Conservation (phyloP, 2,329 filamentous ascomycete genomes). For the Sporothrix inflata region DNA sequence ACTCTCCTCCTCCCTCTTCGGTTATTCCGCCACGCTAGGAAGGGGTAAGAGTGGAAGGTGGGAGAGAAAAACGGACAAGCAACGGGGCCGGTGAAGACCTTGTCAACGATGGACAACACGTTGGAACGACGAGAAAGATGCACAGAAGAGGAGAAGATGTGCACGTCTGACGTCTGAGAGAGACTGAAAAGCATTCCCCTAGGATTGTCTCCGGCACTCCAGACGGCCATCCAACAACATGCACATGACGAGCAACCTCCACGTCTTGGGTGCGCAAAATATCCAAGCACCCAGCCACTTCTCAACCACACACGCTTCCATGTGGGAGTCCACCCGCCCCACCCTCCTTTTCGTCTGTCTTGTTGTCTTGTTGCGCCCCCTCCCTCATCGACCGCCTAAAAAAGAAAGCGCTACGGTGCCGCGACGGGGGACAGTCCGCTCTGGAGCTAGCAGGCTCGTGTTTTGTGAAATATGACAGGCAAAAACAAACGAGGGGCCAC, state of each 20-base stretch:
- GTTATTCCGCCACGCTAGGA: neutral
- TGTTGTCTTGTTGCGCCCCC: neutral
- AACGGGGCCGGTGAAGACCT: constrained; percentile 8
- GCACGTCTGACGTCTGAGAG: neutral
- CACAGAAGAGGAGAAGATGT: neutral
- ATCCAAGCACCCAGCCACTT: neutral
- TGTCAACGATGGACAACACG: neutral
- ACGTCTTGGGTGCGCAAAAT: neutral
- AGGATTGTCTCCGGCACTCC: constrained; percentile 2
- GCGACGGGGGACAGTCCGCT: neutral
- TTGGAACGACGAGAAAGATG: neutral
- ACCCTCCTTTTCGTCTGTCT: neutral
- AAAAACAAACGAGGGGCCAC: too few relatives aligned
- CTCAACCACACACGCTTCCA: neutral
- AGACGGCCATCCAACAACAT: neutral
- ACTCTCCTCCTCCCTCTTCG: neutral
- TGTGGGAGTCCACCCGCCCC: constrained; percentile 2
- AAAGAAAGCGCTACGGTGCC: neutral
- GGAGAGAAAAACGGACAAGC: neutral
- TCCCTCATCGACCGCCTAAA: neutral
- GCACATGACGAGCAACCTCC: constrained; percentile 10
- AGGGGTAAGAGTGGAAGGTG: neutral
- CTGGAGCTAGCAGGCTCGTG: too few relatives aligned
- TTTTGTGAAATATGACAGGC: constrained; percentile 16
- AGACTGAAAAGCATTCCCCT: neutral